Conservation (phyloP, 1,139 yeast genomes). For the Saccharomycopsis hybrid region DNA sequence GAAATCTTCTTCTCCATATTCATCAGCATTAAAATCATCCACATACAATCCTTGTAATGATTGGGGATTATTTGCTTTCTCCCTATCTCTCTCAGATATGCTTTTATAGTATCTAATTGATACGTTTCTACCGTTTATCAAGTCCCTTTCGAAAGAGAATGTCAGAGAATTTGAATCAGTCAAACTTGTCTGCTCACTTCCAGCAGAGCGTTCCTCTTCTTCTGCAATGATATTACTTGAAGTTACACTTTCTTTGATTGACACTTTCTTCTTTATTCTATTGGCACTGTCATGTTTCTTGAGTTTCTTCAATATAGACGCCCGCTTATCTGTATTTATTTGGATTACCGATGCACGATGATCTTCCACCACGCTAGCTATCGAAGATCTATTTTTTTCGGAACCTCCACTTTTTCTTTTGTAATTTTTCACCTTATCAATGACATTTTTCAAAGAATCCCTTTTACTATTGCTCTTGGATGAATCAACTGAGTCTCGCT, state of each 20-base stretch:
- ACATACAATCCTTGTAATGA: constrained; percentile 29
- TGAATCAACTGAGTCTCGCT: constrained; percentile 6
- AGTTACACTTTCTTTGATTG: not conserved
- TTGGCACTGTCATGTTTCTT: not conserved
- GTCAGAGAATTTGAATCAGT: constrained; percentile 33
- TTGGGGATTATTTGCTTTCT: constrained; percentile 10
- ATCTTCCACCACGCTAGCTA: not conserved
- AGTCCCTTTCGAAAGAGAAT: constrained; percentile 54
- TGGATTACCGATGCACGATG: constrained; percentile 12
- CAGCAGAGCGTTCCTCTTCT: constrained; percentile 24
- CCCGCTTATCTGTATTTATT: constrained; percentile 14
- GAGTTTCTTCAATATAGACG: constrained; percentile 13
- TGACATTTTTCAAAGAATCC: constrained; percentile 11
- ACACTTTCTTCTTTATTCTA: constrained; percentile 3
- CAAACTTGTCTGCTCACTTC: not conserved
- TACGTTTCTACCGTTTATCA: constrained; percentile 51
- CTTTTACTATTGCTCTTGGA: constrained; percentile 3
- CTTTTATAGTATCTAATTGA: constrained; percentile 55
- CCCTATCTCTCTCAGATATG: not conserved
- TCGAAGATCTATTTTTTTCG: constrained; percentile 2
- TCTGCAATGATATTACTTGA: constrained; percentile 7
- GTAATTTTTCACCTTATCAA: constrained; percentile 9
- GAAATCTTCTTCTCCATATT: constrained; percentile 44
- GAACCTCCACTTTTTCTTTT: not conserved
- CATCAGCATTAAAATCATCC: constrained; percentile 28